Base-by-base conservation (phyloP, 108 stramenopile genomes). In the Mayamaea pseudoterrestris region DNA sequence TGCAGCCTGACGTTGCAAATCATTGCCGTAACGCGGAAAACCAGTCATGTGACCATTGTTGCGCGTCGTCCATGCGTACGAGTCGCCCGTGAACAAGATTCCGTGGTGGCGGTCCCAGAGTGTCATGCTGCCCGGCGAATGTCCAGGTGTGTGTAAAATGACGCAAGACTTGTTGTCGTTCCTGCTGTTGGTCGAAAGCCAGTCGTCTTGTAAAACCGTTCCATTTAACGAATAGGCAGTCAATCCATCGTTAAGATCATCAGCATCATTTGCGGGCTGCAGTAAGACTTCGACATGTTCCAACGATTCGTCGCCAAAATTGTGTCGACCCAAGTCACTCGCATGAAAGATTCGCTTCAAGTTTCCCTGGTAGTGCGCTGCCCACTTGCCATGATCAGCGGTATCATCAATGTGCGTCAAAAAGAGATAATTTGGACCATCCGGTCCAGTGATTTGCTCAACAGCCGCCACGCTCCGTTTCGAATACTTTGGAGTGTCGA, bases 401-500 rank as follows among this genome's bases (percentile, higher is more conserved):
- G 80, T 76, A 53, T 81, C 80, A 58, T 81, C 80, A 8, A 81
- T 75, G 44, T 81, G 80, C 6, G 75, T 76, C 29, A 81, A 45
- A 28, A 76, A 57, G 36, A 81, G 16, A 39, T 74, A 76, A 24
- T 70, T 47, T 3, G 80, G 75, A 16, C 76, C 73, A 27, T 29
- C 28, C 17, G 41, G 35, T 11, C 65, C 68, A 4, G 66, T 63
- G 13, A 77, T 2, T 27, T 44, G 54, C 25, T 62, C 60, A 0
- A 82, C 57, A 1, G 73, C 58, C 16, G 35, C 35, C 5, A 74
- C 55, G 21, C 73, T 58, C 11, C 47, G 31, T 17, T 52, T 34
- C 25, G 55, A 37, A 53, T 49, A 82, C 46, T 57, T 53, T 12
- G 80, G 80, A 6, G 69, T 71, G 48, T 77, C 76, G 12, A 82